Evolutionary conservation across 306 rosid species (phyloP), one percentile per base, ranked within the genome.

Genomic region (Medicago ruthenica): DNA sequence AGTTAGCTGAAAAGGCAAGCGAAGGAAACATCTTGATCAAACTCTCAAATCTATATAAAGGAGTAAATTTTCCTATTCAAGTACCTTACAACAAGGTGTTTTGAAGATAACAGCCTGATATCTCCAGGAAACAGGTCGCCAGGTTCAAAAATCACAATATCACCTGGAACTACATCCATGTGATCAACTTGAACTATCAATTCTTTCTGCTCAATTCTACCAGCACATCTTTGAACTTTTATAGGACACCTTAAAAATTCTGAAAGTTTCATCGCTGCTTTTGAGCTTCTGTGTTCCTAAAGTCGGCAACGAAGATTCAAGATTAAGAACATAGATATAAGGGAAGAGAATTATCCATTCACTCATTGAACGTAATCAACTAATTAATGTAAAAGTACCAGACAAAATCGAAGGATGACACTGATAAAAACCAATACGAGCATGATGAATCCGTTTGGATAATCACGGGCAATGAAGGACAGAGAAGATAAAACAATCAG

Each of bases 41-140:
- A 71, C 53, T 74, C 7, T 74, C 13, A 39, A 71, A 77, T 80
- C 55, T 44, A 59, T 37, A 70, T 9, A 70, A 71, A 82, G 11
- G 17, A 66, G 62, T 13, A 63, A 36, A 15, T 12, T 67, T 61
- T 57, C 15, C 22, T 62, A 24, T 48, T 31, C 64, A 65, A 53
- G 48, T 87, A 90, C 97, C 97, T 90, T 50, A 92, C 96, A 78
- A 89, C 96, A 64, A 90, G 97, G 75, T 92, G 87, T 61, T 88
- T 92, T 2, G 97, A 88, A 78, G 96, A 86, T 68, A 92, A 70
- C 55, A 92, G 74, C 58, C 97, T 88, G 75, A 92, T 66, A 78
- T 92, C 96, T 70, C 97, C 97, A 8, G 97, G 96, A 78, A 92
- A 92, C 77, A 90, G 93, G 77, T 92, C 93, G 11, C 97, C 97